phyloP scores from a whole-genome alignment of 129 eudicot species.

The Heracleum sosnowskyi region DNA sequence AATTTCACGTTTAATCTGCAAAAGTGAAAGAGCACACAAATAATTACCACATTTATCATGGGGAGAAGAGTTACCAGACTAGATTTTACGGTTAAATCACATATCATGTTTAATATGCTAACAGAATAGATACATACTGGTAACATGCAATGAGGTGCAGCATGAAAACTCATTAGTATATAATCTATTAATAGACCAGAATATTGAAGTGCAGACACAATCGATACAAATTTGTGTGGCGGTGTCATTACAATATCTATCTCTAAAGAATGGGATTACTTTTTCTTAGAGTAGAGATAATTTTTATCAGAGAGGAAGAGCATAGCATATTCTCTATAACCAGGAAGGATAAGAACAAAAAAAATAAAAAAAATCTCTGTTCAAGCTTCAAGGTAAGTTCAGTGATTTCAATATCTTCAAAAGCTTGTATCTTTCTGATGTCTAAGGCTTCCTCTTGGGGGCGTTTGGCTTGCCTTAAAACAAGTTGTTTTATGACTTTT shows the following conservation, averaged over 20 bases:
- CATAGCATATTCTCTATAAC: background rate
- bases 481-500: background rate
- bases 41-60: background rate
- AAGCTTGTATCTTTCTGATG: background rate
- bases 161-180: background rate
- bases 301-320: background rate
- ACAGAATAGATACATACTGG: background rate
- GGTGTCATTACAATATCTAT: background rate
- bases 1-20: slow-evolving; percentile 98
- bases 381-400: background rate
- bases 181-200: background rate
- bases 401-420: background rate
- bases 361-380: background rate
- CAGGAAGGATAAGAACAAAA: background rate
- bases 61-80: background rate
- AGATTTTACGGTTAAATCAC: background rate
- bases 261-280: background rate
- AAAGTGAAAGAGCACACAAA: slow-evolving; percentile 6
- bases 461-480: background rate
- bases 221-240: background rate
- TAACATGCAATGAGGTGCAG: background rate
- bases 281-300: background rate
- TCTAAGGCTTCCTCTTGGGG: background rate
- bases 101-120: background rate
- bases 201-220: background rate